Conservation (phyloP, 257 asterid genomes). For the Solanum etuberosum region DNA sequence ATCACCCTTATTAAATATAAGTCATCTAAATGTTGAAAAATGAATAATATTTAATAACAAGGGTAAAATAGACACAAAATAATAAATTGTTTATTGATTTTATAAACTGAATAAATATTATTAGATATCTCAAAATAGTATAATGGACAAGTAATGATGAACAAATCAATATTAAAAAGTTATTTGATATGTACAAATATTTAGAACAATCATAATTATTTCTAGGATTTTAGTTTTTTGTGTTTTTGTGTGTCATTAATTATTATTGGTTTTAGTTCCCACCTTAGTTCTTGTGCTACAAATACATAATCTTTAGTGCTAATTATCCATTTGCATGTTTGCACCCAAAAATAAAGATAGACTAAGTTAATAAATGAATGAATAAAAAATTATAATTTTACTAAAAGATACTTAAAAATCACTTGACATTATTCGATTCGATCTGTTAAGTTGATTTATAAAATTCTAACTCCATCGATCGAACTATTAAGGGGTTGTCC, state of each 20-base stretch:
- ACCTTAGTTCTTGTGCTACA: conserved; percentile 1
- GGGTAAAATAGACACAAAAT: no score
- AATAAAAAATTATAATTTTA: background rate
- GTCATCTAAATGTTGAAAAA: no score
- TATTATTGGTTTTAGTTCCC: background rate
- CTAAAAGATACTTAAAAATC: background rate
- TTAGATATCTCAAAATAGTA: no score
- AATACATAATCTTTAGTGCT: conserved; percentile 1
- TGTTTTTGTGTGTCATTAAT: background rate
- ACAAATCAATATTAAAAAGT: background rate
- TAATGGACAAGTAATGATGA: no score
- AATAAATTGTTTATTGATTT: no score
- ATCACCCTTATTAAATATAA: no score
- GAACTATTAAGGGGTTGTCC: background rate
- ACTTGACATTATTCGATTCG: background rate
- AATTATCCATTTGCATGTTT: background rate
- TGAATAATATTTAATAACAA: no score
- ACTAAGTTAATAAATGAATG: background rate
- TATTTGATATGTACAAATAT: background rate
- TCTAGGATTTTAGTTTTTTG: background rate
- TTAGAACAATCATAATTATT: background rate
- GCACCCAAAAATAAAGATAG: background rate
- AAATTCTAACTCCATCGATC: background rate
- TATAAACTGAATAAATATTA: no score
- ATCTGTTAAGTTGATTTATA: background rate